Percentiles rank a stretch among this genome's conserved stretches.
Conservation (phyloP, 345 rosid species). For the Aquilaria sinensis region DNA sequence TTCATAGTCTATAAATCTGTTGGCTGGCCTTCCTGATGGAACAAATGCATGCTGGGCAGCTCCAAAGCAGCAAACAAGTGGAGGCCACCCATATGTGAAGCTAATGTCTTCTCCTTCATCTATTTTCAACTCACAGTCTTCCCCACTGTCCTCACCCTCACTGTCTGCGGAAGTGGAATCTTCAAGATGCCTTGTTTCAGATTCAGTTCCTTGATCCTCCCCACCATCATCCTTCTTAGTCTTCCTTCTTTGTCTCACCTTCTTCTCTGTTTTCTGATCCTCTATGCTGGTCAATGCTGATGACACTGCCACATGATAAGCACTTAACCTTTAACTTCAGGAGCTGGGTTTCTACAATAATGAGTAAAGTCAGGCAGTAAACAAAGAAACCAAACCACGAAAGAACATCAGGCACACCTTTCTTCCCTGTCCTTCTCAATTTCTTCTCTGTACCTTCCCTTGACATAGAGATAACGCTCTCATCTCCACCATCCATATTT, state of each 20-base stretch:
- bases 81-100: constrained; percentile 83
- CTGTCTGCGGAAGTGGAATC: constrained; percentile 26
- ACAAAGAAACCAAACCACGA: constrained; percentile 5
- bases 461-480: constrained; percentile 17
- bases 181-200: constrained; percentile 40
- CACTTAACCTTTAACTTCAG: background rate
- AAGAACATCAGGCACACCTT: constrained; percentile 29
- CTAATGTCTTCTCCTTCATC: constrained; percentile 64
- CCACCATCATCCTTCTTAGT: constrained; percentile 30
- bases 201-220: constrained; percentile 32
- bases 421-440: constrained; percentile 30
- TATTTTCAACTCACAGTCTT: constrained; percentile 51
- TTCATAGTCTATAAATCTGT: constrained; percentile 71
- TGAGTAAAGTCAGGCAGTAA: too few relatives aligned
- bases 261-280: constrained; percentile 50
- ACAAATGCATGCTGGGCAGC: constrained; percentile 83
- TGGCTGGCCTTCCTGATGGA: constrained; percentile 81
- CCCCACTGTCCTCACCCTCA: constrained; percentile 47
- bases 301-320: constrained; percentile 25
- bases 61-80: constrained; percentile 96
- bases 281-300: constrained; percentile 27
- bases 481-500: constrained; percentile 21
- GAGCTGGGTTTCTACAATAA: too few relatives aligned
- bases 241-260: constrained; percentile 35
- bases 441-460: constrained; percentile 24